Evolutionary conservation across 805 yeast genomes (phyloP).

Genomic region (Schizosaccharomyces pombe): DNA sequence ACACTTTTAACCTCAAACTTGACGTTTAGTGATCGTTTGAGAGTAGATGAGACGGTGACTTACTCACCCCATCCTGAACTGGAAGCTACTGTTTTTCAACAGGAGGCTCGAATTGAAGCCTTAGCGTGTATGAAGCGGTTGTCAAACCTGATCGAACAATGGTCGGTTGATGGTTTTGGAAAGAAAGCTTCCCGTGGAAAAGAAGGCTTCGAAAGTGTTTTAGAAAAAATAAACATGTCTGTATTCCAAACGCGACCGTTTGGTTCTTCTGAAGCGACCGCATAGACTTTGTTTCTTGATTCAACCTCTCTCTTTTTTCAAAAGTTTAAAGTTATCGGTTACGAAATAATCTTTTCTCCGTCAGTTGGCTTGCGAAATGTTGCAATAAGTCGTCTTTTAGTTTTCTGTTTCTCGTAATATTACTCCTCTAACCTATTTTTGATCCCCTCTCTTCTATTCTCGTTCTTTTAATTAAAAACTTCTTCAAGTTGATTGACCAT

Average conservation of each 20-base stretch:
- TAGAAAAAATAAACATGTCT: constrained; percentile 14
- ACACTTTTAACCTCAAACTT: constrained; percentile 68
- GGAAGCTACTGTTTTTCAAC: constrained; percentile 30
- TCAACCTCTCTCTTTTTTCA: not conserved
- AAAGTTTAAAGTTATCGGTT: too few relatives aligned
- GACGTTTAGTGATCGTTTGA: constrained; percentile 51
- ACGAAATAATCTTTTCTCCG: too few relatives aligned
- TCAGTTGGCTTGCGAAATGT: too few relatives aligned
- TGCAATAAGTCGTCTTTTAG: too few relatives aligned
- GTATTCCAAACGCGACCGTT: not conserved
- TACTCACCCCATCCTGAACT: constrained; percentile 45
- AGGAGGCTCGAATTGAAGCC: constrained; percentile 75
- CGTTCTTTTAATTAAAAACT: too few relatives aligned
- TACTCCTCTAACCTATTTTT: too few relatives aligned
- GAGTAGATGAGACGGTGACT: constrained; percentile 68
- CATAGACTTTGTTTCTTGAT: not conserved
- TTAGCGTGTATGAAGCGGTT: constrained; percentile 45
- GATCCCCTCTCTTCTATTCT: too few relatives aligned
- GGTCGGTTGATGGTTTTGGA: constrained; percentile 72
- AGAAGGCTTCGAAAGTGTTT: constrained; percentile 61
- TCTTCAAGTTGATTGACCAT: too few relatives aligned
- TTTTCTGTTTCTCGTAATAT: too few relatives aligned
- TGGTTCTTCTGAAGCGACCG: not conserved
- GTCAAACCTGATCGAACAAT: constrained; percentile 69
- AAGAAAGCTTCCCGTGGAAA: constrained; percentile 73